Conservation (phyloP, 176 grass and related monocot genomes). For the Cenchrus fungigraminus region DNA sequence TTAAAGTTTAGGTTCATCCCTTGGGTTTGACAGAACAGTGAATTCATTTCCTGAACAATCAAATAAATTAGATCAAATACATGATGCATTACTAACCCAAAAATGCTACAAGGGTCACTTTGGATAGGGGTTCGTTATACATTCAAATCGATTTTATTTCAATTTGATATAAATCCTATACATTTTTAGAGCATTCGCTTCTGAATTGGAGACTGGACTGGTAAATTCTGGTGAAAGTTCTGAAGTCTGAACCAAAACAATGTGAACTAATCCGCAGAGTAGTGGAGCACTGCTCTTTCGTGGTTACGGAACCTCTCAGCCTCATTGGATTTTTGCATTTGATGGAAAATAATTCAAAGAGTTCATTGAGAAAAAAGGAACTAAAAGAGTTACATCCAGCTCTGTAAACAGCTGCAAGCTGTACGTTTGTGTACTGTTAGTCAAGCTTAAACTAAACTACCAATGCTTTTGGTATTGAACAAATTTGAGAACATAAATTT, state of each 20-base stretch:
- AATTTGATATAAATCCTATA: neutral
- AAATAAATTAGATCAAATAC: neutral
- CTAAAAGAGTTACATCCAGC: neutral
- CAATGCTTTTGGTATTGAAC: neutral
- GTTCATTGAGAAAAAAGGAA: neutral
- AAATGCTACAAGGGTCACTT: neutral
- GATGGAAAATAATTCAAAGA: neutral
- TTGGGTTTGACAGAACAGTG: neutral
- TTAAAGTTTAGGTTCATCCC: neutral
- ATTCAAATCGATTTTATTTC: neutral
- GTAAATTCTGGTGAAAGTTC: neutral
- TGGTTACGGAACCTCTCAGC: neutral
- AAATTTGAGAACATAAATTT: neutral
- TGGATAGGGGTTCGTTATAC: neutral
- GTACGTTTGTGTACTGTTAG: neutral
- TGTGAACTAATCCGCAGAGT: neutral
- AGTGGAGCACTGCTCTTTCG: neutral
- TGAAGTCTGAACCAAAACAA: neutral
- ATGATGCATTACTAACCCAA: neutral
- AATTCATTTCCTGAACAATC: neutral
- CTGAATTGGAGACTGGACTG: neutral
- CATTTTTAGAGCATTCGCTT: neutral
- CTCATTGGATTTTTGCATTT: neutral
- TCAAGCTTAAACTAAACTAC: neutral
- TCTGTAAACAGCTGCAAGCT: neutral